Evolutionary conservation across 129 eudicot genomes (phyloP).

Genomic region (Helichrysum umbraculigerum): DNA sequence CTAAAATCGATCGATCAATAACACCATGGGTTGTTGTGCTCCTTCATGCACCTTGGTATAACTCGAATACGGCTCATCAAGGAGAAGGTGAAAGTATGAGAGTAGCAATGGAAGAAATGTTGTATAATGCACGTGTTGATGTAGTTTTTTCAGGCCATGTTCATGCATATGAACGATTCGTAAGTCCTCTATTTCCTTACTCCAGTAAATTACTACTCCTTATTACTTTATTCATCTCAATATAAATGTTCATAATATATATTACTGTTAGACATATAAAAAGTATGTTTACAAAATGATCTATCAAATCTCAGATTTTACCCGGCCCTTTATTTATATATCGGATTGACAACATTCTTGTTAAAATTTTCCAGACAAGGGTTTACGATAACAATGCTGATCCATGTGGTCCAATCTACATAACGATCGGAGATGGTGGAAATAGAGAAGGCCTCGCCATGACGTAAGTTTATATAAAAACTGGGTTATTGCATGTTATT

Average conservation of each 20-base stretch:
- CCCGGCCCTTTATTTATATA: no score
- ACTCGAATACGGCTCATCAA: constrained; percentile 66
- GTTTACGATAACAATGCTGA: constrained; percentile 65
- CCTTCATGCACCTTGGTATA: constrained; percentile 87
- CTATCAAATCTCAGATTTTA: no score
- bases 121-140: constrained; percentile 62
- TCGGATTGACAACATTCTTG: background rate
- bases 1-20: constrained; percentile 41
- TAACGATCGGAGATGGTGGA: constrained; percentile 91
- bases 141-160: constrained; percentile 77
- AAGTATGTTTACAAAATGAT: no score
- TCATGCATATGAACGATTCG: constrained; percentile 92
- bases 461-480: constrained; percentile 43
- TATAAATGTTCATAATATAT: no score
- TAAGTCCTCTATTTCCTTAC: constrained; percentile 36
- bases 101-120: constrained; percentile 62
- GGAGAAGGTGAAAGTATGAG: constrained; percentile 94
- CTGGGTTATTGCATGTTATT: background rate
- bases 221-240: background rate
- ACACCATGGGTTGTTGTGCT: constrained; percentile 77
- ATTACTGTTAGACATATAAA: no score
- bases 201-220: background rate
- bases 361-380: constrained; percentile 53
- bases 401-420: constrained; percentile 64
- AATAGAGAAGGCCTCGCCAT: constrained; percentile 85